phyloP scores from a whole-genome alignment of 805 yeast species.

The Monosporozyma aerobia region DNA sequence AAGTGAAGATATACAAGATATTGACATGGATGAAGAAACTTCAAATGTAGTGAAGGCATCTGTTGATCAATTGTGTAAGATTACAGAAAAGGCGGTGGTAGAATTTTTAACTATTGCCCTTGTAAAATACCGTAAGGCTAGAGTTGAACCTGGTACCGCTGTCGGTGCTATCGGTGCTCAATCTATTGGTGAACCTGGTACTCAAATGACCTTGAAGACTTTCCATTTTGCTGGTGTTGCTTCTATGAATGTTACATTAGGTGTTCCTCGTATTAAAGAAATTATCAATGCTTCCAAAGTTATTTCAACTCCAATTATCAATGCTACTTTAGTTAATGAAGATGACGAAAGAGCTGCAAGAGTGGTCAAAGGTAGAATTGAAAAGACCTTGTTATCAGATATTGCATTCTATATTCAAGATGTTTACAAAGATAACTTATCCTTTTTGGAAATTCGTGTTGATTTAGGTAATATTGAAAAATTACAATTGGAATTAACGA shows the following conservation, averaged over 20 bases:
- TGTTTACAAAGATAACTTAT: conserved; percentile 72
- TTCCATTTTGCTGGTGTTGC: conserved; percentile 99
- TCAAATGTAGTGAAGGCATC: conserved; percentile 35
- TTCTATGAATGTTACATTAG: conserved; percentile 95
- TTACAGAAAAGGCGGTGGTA: conserved; percentile 49
- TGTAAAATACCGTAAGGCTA: conserved; percentile 74
- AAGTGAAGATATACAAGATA: conserved; percentile 36
- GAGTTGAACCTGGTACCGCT: conserved; percentile 98
- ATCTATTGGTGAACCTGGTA: conserved; percentile 98
- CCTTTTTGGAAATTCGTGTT: conserved; percentile 71
- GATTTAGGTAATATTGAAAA: conserved; percentile 80
- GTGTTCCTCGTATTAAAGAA: conserved; percentile 99
- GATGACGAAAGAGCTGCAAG: conserved; percentile 96
- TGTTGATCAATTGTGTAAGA: conserved; percentile 56
- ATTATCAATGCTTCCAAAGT: conserved; percentile 93
- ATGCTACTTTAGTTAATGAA: conserved; percentile 86
- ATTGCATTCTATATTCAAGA: conserved; percentile 87
- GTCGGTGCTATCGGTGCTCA: conserved; percentile 99
- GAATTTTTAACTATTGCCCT: conserved; percentile 70
- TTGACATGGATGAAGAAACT: conserved; percentile 32
- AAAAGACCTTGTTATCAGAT: conserved; percentile 80
- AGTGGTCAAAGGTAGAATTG: conserved; percentile 95
- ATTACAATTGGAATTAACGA: conserved; percentile 77
- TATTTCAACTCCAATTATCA: conserved; percentile 93
- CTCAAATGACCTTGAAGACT: conserved; percentile 93